Conservation (phyloP, 441 rosid genomes). For the Croton setiger region DNA sequence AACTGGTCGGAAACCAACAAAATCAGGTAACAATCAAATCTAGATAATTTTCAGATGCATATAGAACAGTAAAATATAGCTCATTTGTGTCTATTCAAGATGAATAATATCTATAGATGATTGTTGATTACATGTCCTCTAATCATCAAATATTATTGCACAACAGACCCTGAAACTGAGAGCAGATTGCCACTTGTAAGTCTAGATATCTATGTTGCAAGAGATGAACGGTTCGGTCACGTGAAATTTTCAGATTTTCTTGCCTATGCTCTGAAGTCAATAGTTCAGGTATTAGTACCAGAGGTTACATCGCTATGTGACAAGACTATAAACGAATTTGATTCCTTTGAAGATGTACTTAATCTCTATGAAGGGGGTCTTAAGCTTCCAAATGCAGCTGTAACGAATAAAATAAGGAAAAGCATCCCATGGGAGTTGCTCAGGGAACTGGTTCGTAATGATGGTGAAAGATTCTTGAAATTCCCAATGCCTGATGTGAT, state of each 20-base stretch:
- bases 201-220: constrained; percentile 71
- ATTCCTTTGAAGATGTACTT: constrained; percentile 62
- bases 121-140: not conserved
- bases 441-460: constrained; percentile 61
- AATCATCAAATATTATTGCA: constrained; percentile 1
- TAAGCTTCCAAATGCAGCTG: constrained; percentile 31
- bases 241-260: constrained; percentile 81
- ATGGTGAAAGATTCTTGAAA: constrained; percentile 63
- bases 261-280: constrained; percentile 67
- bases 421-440: constrained; percentile 72
- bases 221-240: constrained; percentile 77
- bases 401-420: constrained; percentile 40
- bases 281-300: constrained; percentile 58
- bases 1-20: constrained; percentile 68
- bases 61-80: not conserved
- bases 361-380: constrained; percentile 65
- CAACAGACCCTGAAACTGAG: constrained; percentile 54
- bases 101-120: not conserved
- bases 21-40: constrained; percentile 41
- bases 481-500: constrained; percentile 80
- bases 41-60: not conserved
- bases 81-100: not conserved
- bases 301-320: constrained; percentile 62
- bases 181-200: constrained; percentile 65
- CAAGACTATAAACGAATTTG: constrained; percentile 80